Conservation (phyloP, 2,329 filamentous ascomycete genomes). For the Sporothrix pseudoabietina region DNA sequence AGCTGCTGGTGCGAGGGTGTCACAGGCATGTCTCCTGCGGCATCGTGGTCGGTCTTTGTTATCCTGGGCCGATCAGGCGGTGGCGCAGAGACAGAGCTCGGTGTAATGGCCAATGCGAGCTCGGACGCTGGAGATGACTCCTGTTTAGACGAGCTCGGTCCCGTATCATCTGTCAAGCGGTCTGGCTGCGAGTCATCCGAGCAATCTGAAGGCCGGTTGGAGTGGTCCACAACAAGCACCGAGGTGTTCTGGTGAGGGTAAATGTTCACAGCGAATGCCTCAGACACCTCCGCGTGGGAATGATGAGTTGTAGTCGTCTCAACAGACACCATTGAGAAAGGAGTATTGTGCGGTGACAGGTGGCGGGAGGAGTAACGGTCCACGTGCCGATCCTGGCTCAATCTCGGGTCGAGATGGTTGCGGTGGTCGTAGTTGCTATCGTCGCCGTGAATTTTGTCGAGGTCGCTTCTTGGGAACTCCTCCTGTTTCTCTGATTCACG, state of each 20-base stretch:
- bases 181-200: slow-evolving; percentile 40
- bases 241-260: slow-evolving; percentile 67
- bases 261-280: slow-evolving; percentile 64
- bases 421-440: slow-evolving; percentile 34
- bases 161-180: slow-evolving; percentile 28
- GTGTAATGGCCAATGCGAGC: slow-evolving; percentile 20
- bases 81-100: slow-evolving; percentile 2
- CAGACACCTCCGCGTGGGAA: slow-evolving; percentile 62
- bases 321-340: slow-evolving; percentile 63
- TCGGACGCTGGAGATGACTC: slow-evolving; percentile 36
- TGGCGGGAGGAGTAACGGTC: slow-evolving; percentile 57
- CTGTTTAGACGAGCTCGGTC: slow-evolving; percentile 24
- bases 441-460: slow-evolving; percentile 40
- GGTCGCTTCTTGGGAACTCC: slow-evolving; percentile 35
- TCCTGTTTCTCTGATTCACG: neutral
- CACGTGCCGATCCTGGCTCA: slow-evolving; percentile 54
- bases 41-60: slow-evolving; percentile 42
- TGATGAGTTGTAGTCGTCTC: slow-evolving; percentile 56
- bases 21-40: slow-evolving; percentile 42
- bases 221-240: slow-evolving; percentile 61
- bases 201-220: slow-evolving; percentile 52
- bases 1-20: slow-evolving; percentile 58
- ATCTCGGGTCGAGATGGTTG: slow-evolving; percentile 37
- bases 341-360: slow-evolving; percentile 59
- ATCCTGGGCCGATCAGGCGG: neutral